These are phyloP conservation scores for Vigna angularis DNA, from an alignment of 306 rosid species.

Conservation along the genomic window DNA sequence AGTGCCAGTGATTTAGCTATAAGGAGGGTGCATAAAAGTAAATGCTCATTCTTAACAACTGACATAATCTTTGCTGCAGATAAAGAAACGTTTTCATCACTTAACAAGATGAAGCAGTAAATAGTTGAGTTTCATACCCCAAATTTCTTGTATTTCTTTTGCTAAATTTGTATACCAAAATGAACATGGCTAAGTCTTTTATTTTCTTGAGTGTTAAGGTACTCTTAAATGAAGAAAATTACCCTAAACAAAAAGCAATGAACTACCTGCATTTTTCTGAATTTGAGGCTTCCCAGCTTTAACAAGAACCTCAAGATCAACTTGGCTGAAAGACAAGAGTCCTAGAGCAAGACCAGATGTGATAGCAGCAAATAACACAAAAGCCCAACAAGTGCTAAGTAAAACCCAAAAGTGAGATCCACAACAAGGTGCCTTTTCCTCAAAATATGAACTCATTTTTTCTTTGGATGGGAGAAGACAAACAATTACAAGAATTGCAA, in stretches of 20 bases:
- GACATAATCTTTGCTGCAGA: constrained; percentile 68
- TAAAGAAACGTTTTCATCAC: constrained; percentile 19
- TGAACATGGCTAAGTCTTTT: neutral
- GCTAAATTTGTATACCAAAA: neutral
- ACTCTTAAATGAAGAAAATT: constrained; percentile 11
- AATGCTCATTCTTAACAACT: constrained; percentile 71
- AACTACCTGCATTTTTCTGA: constrained; percentile 63
- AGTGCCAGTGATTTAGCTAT: constrained; percentile 51
- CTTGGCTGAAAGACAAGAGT: constrained; percentile 70
- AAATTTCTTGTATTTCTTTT: neutral
- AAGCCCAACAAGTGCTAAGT: constrained; percentile 44
- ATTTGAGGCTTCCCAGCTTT: constrained; percentile 64
- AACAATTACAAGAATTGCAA: constrained; percentile 38
- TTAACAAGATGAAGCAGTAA: constrained; percentile 1
- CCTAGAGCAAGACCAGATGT: constrained; percentile 77
- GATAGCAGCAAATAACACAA: constrained; percentile 61
- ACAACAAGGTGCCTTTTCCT: constrained; percentile 49
- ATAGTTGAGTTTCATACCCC: constrained; percentile 19
- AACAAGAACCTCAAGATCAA: constrained; percentile 79
- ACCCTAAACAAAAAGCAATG: neutral
- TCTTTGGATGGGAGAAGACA: neutral
- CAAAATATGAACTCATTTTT: constrained; percentile 34
- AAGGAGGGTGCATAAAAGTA: constrained; percentile 57
- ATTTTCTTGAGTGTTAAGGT: neutral
- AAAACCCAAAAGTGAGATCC: constrained; percentile 60